phyloP scores from a whole-genome alignment of 345 rosid genomes.

The Camelina laxa region DNA sequence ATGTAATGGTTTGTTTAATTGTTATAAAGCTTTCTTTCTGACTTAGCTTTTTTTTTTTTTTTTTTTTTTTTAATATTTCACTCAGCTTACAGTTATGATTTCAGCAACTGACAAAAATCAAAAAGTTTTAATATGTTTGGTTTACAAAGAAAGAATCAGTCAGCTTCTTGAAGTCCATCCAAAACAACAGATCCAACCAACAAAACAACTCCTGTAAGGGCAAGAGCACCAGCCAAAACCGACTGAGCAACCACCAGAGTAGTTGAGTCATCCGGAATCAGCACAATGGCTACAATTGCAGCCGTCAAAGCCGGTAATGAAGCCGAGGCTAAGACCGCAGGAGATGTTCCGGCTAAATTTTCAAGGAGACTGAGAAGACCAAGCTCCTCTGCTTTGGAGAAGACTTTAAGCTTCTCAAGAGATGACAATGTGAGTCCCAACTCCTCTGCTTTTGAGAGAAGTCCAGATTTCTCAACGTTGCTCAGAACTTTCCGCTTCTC shows the following conservation, averaged over 20 bases:
- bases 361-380: conserved; percentile 85
- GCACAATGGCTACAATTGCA: conserved; percentile 65
- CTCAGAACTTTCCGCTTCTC: conserved; percentile 85
- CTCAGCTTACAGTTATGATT: conserved; percentile 5
- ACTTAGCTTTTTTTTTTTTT: background rate
- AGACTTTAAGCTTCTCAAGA: conserved; percentile 77
- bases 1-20: conserved; percentile 42
- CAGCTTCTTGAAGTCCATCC: conserved; percentile 88
- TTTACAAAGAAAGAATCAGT: conserved; percentile 47
- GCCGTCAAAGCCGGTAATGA: conserved; percentile 74
- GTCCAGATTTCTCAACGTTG: conserved; percentile 85
- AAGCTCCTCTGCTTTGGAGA: conserved; percentile 92
- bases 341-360: conserved; percentile 62
- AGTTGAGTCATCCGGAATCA: conserved; percentile 83
- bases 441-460: conserved; percentile 80
- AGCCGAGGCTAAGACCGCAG: conserved; percentile 76
- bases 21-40: conserved; percentile 14
- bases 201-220: conserved; percentile 73
- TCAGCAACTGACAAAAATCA: conserved; percentile 23
- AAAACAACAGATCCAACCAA: conserved; percentile 76
- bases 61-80: background rate
- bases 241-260: conserved; percentile 68
- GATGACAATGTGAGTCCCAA: conserved; percentile 83
- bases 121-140: background rate
- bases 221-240: conserved; percentile 70